Evolutionary conservation across 345 rosid genomes (phyloP).

Genomic region (Ailanthus altissimus): DNA sequence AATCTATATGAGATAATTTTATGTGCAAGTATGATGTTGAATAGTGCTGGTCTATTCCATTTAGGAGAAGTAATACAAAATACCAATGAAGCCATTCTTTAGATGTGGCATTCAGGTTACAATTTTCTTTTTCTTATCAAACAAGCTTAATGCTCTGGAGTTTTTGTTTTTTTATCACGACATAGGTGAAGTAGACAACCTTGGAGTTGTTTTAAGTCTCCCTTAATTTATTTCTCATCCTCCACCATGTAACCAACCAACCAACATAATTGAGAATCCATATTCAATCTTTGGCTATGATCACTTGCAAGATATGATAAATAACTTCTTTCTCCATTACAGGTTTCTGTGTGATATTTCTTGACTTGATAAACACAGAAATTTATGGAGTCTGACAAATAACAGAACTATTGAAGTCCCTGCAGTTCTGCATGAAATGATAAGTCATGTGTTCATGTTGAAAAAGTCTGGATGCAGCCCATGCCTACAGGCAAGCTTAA

Average conservation of each 20-base stretch:
- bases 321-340: background rate
- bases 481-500: background rate
- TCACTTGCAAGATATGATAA: background rate
- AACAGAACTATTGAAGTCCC: background rate
- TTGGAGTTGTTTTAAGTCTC: background rate
- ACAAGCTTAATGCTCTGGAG: background rate
- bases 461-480: conserved; percentile 9
- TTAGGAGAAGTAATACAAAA: background rate
- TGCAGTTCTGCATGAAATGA: background rate
- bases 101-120: background rate
- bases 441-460: background rate
- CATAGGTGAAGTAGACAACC: background rate
- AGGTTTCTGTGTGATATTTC: background rate
- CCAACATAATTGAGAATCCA: background rate
- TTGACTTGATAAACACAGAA: background rate
- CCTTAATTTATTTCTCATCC: background rate
- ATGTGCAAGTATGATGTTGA: background rate
- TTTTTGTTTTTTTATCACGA: background rate
- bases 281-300: background rate
- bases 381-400: background rate
- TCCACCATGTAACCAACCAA: background rate
- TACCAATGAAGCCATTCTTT: background rate
- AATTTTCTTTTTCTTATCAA: background rate
- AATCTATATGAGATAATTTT: background rate
- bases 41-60: background rate